Evolutionary conservation across 169 alveolate genomes (phyloP).

Genomic region (Plasmodium knowlesi): DNA sequence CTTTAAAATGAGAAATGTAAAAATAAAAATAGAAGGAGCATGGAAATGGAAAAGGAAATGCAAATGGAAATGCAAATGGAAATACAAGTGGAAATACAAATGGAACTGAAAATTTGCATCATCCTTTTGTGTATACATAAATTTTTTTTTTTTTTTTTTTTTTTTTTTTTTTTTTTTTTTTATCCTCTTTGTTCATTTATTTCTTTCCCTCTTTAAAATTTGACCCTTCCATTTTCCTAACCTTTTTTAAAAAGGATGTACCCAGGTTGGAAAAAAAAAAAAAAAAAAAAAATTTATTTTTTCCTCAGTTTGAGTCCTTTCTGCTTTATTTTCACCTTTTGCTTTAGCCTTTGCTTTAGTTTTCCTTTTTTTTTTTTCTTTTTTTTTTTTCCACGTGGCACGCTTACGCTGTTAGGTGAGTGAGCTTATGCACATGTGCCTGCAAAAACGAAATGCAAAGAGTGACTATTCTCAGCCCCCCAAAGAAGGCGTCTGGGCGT

Average conservation of each 20-base stretch:
- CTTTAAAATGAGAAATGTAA: neutral
- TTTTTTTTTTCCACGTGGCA: neutral
- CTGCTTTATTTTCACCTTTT: neutral
- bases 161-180: neutral
- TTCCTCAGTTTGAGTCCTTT: neutral
- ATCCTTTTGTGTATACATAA: neutral
- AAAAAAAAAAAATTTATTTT: neutral
- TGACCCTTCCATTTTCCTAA: neutral
- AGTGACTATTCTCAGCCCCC: neutral
- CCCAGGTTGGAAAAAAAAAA: neutral
- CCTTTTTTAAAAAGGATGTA: neutral
- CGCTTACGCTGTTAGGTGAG: neutral
- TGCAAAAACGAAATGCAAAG: neutral
- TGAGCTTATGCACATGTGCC: neutral
- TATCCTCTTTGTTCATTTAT: neutral
- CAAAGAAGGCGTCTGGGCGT: neutral
- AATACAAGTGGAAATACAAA: neutral
- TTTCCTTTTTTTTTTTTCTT: neutral
- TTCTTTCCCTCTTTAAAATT: neutral
- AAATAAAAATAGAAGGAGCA: neutral
- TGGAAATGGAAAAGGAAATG: neutral
- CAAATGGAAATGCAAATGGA: too few relatives aligned
- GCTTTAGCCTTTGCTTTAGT: neutral
- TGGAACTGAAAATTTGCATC: neutral
- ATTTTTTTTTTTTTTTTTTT: neutral